Evolutionary conservation across 106 monocot genomes (phyloP), one percentile per base, ranked within the genome.

Genomic region (Platanthera zijinensis): DNA sequence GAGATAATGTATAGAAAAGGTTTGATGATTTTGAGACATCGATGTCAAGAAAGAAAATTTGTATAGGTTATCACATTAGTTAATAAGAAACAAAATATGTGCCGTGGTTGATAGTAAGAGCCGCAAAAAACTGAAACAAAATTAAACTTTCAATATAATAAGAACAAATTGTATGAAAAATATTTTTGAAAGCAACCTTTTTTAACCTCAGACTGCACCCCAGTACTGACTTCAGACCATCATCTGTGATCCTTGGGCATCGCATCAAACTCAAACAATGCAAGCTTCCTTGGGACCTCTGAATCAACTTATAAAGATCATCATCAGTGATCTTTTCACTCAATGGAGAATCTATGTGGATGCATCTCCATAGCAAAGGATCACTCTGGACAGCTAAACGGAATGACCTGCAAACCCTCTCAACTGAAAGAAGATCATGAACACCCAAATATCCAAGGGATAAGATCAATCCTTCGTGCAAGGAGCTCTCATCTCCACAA

Each of bases 351-450:
- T 72, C 72, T 32, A 97, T 89, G 30, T 89, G 86, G 74, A 97
- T 84, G 53, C 80, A 84, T 73, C 80, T 89, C 93, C 93, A 96
- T 39, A 91, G 73, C 28, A 84, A 77, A 12, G 86, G 68, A 67
- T 97, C 91, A n/a, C 56, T 78, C 71, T 70, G 70, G 15, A 97
- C 83, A 17, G 87, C 78, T 6, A 45, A 18, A n/a, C 54, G 77
- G 75, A 91, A 63, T 6, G 90, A 80, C 77, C 83, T 97, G 78
- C 93, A 97, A 9, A 93, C 96, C 77, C 82, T 83, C 62, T 93
- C 89, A 4, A 89, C 79, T 0, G 87, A 83, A 28, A 97, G 87
- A 53, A 93, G 85, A 71, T 91, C 93, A 18, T 74, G 69, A 51
- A 91, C 57, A 12, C 82, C 91, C 78, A 93, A 70, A 77, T 89